These are phyloP conservation scores for Cyclocybe cylindracea DNA, from an alignment of 768 basidiomycete genomes.

Conservation along the genomic window DNA sequence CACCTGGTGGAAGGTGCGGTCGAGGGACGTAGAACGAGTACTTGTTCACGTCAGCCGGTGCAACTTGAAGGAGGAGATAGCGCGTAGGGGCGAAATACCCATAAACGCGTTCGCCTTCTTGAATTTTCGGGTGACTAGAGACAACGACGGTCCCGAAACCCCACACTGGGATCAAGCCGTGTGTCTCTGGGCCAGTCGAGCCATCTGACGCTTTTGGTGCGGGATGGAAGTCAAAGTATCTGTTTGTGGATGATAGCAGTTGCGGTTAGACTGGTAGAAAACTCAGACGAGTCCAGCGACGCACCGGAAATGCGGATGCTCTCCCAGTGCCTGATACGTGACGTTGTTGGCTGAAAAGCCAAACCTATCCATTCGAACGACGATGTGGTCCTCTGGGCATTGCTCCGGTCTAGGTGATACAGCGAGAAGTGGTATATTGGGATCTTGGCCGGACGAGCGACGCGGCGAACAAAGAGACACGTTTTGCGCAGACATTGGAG, in stretches of 20 bases:
- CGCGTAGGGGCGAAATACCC: slow-evolving; percentile 62
- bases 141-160: slow-evolving; percentile 61
- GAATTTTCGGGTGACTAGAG: slow-evolving; percentile 50
- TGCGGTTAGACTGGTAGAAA: not conserved
- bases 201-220: slow-evolving; percentile 38
- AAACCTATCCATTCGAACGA: slow-evolving; percentile 64
- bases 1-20: slow-evolving; percentile 63
- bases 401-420: slow-evolving; percentile 18
- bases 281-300: not conserved
- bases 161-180: slow-evolving; percentile 74
- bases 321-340: slow-evolving; percentile 62
- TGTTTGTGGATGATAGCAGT: slow-evolving; percentile 18
- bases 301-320: slow-evolving; percentile 52
- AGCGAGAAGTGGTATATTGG: slow-evolving; percentile 22
- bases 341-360: slow-evolving; percentile 75
- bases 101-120: slow-evolving; percentile 60
- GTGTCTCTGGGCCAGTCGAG: slow-evolving; percentile 41
- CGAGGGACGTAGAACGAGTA: slow-evolving; percentile 59
- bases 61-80: slow-evolving; percentile 57
- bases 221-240: slow-evolving; percentile 70
- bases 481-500: slow-evolving; percentile 8
- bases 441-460: slow-evolving; percentile 24
- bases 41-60: slow-evolving; percentile 50
- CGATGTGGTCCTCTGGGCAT: slow-evolving; percentile 45
- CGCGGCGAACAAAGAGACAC: slow-evolving; percentile 34